Base-by-base conservation (phyloP, 83 land plant species). In the Picea mariana region DNA sequence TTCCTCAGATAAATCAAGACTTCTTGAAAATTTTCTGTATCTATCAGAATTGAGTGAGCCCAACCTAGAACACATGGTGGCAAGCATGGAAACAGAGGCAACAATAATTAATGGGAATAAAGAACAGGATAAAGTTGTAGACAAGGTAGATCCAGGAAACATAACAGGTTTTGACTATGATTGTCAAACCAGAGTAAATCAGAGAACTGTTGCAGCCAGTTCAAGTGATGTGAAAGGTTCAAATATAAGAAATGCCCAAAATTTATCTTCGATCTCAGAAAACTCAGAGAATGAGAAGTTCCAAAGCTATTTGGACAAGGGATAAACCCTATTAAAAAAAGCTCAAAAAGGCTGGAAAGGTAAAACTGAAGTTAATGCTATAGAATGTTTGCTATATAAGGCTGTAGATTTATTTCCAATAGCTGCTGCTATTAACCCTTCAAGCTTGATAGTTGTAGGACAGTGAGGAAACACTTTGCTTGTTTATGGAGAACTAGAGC, bases 401-500 rank as follows among this genome's bases (percentile, higher is more conserved):
- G 94, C 90, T 85, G 87, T 94, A 17, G 84, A 79, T 24, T 63
- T 90, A 52, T 93, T 93, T 82, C 83, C 88, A 11, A 84, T 80
- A 78, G 98, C 96, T 31, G 75, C 81, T 60, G 77, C 81, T 31
- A 21, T 91, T 87, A 91, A 91, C 52, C 42, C 97, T 21, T 86
- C 86, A 83, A 96, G 97, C 77, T 78, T 94, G 62, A 61, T 88
- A 68, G 99, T 94, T 62, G 83, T 93, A 11, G 94, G 95, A 44
- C 89, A 85, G 79, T 86, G 92, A 85, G 97, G 95, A 9, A 96
- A 94, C 77, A 89, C 93, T 75, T 91, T 90, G 75, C 91, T 96
- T 76, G 88, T 96, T 78, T 95, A 90, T 81, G 99, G 99, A 72
- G 94, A 96, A 73, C 89, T 94, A 58, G 93, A 96, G 66, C 62